Percentiles rank a stretch among this genome's conserved stretches.
These are phyloP conservation scores for Blastomyces silverae DNA, from an alignment of 2,329 filamentous ascomycete genomes.

Conservation along the genomic window DNA sequence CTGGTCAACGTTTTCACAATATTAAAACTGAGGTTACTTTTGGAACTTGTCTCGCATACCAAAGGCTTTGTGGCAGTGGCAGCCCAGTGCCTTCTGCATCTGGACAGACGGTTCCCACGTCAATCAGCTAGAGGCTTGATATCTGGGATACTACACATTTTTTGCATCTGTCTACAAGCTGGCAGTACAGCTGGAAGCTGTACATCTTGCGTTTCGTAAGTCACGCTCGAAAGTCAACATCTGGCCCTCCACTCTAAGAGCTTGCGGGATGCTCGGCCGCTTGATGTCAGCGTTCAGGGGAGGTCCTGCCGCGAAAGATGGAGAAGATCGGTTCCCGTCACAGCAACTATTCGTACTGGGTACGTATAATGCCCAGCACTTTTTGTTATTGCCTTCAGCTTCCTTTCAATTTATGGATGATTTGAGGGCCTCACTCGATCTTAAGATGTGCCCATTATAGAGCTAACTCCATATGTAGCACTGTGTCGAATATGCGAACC, in stretches of 20 bases:
- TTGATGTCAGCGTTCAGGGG: slow-evolving; percentile 7
- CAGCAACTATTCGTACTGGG: slow-evolving; percentile 53
- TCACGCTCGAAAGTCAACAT: neutral
- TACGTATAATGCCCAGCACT: slow-evolving; percentile 30
- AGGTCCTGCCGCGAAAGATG: slow-evolving; percentile 21
- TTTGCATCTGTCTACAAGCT: neutral
- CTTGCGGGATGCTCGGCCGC: slow-evolving; percentile 2
- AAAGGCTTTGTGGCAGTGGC: neutral
- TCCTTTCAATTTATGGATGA: slow-evolving; percentile 17
- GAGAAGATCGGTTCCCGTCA: slow-evolving; percentile 48
- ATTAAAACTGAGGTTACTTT: neutral
- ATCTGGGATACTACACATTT: neutral
- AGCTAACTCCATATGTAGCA: slow-evolving; percentile 46
- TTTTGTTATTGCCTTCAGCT: slow-evolving; percentile 16
- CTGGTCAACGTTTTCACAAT: neutral
- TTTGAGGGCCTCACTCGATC: neutral
- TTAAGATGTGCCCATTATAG: neutral
- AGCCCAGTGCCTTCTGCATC: neutral
- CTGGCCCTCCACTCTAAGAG: neutral
- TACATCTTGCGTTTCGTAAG: neutral
- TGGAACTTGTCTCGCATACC: slow-evolving; percentile 1
- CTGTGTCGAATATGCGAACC: slow-evolving; percentile 95
- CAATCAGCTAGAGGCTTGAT: neutral
- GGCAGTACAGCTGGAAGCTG: neutral
- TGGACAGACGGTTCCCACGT: neutral